Percentiles rank a stretch among this genome's conserved stretches.
Conservation (phyloP, 805 yeast species). For the Kodamaea laetipori region DNA sequence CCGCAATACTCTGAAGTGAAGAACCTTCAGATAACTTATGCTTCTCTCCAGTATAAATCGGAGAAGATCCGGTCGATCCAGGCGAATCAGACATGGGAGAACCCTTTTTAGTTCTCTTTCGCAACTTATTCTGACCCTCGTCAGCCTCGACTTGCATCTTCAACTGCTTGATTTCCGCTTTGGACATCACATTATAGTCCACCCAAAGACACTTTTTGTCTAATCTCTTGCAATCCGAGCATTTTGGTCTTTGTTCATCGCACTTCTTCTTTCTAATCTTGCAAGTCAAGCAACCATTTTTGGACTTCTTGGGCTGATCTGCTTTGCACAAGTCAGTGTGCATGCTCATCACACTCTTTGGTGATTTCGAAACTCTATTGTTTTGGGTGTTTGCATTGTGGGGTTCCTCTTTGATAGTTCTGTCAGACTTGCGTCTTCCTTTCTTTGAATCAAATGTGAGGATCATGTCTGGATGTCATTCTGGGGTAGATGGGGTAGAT, state of each 20-base stretch:
- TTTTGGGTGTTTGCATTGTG: too few species aligned
- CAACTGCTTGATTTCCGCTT: conserved; percentile 37
- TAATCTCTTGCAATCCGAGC: conserved; percentile 52
- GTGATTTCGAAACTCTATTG: background rate
- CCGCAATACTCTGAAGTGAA: too few species aligned
- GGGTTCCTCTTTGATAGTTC: background rate
- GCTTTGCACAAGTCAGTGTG: conserved; percentile 2
- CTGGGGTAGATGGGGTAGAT: too few species aligned
- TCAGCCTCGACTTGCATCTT: conserved; percentile 38
- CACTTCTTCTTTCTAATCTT: conserved; percentile 65
- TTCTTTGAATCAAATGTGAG: background rate
- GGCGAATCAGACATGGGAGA: background rate
- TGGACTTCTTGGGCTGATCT: conserved; percentile 40
- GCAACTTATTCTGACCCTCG: conserved; percentile 44
- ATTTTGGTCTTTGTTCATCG: conserved; percentile 50
- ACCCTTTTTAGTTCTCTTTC: conserved; percentile 34
- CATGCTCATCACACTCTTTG: background rate
- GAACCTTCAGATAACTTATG: too few species aligned
- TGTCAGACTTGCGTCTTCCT: background rate
- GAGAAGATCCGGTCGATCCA: background rate
- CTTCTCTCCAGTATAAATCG: too few species aligned
- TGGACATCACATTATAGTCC: conserved; percentile 44
- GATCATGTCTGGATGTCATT: background rate
- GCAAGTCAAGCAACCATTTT: conserved; percentile 69
- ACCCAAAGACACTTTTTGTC: conserved; percentile 51